Evolutionary conservation across 1,284 basidiomycete genomes (phyloP).

Genomic region (Fereydounia khargensis): DNA sequence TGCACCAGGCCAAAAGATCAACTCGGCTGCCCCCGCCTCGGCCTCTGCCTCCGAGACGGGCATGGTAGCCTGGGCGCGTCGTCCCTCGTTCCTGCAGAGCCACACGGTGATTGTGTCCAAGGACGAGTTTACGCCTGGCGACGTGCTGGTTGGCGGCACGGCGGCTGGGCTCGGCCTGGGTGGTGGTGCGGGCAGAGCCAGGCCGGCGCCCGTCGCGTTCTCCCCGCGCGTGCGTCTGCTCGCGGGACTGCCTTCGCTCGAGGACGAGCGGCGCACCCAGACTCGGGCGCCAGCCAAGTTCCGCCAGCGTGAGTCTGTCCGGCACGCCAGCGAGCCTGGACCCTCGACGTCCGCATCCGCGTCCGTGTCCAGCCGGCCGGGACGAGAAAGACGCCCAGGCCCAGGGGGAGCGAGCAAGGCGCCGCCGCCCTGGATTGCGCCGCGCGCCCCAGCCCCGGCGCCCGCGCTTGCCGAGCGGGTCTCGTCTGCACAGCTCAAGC

Average conservation of each 20-base stretch:
- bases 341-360: not conserved
- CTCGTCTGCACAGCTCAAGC: too few relatives aligned
- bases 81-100: constrained; percentile 12
- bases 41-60: constrained; percentile 31
- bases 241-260: constrained; percentile 20
- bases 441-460: constrained; percentile 6
- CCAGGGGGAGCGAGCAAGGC: too few relatives aligned
- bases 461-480: too few relatives aligned
- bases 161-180: constrained; percentile 1
- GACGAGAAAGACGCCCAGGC: too few relatives aligned
- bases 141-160: constrained; percentile 13
- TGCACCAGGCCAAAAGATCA: constrained; percentile 1
- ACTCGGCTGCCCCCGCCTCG: not conserved
- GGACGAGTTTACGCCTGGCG: constrained; percentile 16
- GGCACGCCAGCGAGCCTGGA: constrained; percentile 7
- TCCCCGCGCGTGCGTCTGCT: constrained; percentile 24
- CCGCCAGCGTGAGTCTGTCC: constrained; percentile 14
- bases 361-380: too few relatives aligned
- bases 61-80: constrained; percentile 19
- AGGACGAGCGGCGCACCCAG: constrained; percentile 16
- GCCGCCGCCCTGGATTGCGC: constrained; percentile 31
- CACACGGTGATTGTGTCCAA: constrained; percentile 6
- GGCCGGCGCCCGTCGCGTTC: constrained; percentile 7
- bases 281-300: constrained; percentile 6
- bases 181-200: not conserved